phyloP scores from a whole-genome alignment of 2,329 filamentous ascomycete species.

The Colletotrichum viniferum region DNA sequence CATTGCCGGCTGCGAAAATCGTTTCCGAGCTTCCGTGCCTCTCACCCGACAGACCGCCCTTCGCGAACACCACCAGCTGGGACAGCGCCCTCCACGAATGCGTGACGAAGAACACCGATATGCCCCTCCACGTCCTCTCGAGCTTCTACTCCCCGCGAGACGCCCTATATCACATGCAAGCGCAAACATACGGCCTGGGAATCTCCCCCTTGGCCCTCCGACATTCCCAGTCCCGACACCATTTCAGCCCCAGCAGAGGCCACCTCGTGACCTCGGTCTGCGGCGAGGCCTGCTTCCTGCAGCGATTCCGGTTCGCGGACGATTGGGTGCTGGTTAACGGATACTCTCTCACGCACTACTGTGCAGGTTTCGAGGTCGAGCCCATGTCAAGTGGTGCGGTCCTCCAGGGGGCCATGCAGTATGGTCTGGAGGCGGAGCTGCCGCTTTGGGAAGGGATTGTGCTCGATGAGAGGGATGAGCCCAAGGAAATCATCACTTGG shows the following conservation, averaged over 20 bases:
- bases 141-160: conserved; percentile 45
- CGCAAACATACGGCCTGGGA: conserved; percentile 42
- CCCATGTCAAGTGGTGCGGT: conserved; percentile 6
- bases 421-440: conserved; percentile 5
- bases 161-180: conserved; percentile 30
- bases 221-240: conserved; percentile 41
- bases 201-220: conserved; percentile 45
- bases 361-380: conserved; percentile 34
- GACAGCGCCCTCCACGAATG: conserved; percentile 46
- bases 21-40: conserved; percentile 41
- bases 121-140: conserved; percentile 45
- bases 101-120: conserved; percentile 35
- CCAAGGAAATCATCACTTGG: conserved; percentile 38
- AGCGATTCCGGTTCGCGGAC: conserved; percentile 49
- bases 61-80: conserved; percentile 38
- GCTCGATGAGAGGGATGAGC: conserved; percentile 32
- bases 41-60: conserved; percentile 10
- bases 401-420: conserved; percentile 8
- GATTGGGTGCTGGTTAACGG: conserved; percentile 54
- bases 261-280: conserved; percentile 47
- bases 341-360: conserved; percentile 47
- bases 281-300: conserved; percentile 51
- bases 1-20: conserved; percentile 34
- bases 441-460: conserved; percentile 33
- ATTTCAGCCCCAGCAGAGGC: conserved; percentile 42